phyloP scores from a whole-genome alignment of 2,329 filamentous ascomycete genomes.

The Ophiostoma piceae region DNA sequence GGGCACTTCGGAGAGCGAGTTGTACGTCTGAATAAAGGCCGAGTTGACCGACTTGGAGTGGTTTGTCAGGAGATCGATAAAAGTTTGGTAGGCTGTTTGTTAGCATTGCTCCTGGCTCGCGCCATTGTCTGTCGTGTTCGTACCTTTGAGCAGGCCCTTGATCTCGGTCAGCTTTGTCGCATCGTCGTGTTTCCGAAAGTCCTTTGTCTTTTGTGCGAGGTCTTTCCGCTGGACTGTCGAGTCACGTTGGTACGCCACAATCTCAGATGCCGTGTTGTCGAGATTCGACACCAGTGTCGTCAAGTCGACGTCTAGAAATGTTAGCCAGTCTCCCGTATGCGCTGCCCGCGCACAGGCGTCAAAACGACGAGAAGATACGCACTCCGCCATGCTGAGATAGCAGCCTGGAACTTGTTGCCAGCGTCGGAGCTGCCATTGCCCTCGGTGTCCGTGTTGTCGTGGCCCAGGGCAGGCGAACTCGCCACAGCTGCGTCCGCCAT shows the following conservation, averaged over 20 bases:
- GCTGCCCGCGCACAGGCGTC: slow-evolving; percentile 5
- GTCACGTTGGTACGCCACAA: slow-evolving; percentile 87
- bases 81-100: slow-evolving; percentile 78
- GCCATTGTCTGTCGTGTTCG: slow-evolving; percentile 15
- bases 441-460: slow-evolving; percentile 16
- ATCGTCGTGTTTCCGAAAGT: slow-evolving; percentile 92
- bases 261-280: slow-evolving; percentile 90
- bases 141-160: slow-evolving; percentile 84
- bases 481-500: slow-evolving; percentile 26
- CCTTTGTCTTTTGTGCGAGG: slow-evolving; percentile 97
- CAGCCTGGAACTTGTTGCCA: slow-evolving; percentile 92
- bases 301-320: slow-evolving; percentile 70
- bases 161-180: slow-evolving; percentile 78
- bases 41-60: slow-evolving; percentile 93
- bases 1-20: slow-evolving; percentile 86
- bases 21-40: slow-evolving; percentile 88
- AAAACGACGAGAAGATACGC: slow-evolving; percentile 31
- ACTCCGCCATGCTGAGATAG: slow-evolving; percentile 96
- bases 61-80: slow-evolving; percentile 93
- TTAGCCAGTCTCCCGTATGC: slow-evolving; percentile 12
- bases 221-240: slow-evolving; percentile 96
- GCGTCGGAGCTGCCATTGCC: slow-evolving; percentile 34
- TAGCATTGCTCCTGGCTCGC: not conserved
- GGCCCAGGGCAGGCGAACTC: slow-evolving; percentile 19
- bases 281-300: slow-evolving; percentile 76